Evolutionary conservation across 2,329 filamentous ascomycete genomes (phyloP), one percentile per base, ranked within the genome.

Genomic region (Neophaeococcomyces mojaviensis): DNA sequence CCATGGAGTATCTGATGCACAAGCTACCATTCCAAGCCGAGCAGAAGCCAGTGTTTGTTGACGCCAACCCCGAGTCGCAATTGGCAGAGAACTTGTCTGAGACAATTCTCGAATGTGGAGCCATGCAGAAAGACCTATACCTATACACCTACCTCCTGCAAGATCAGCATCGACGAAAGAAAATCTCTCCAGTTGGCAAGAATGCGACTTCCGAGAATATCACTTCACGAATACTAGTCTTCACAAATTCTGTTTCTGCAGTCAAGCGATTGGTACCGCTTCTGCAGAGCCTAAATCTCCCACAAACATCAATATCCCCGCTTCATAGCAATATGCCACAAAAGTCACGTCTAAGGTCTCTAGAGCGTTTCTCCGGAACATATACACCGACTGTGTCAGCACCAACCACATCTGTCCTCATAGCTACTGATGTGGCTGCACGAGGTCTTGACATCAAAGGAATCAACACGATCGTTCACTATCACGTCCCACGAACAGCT

Each of bases 111-210:
- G 88, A 97, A 67, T 98, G 92, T 59, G 84, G 80, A 32, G 87
- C 88, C 4, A 89, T 88, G 67, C 92, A 98, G 62, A 98, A 98
- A 78, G 92, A 98, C 64, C 79, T 98, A 8, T 97, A 90, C 55
- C 81, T 97, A 33, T 98, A 98, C 66, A 78, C 88, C 0, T 73
- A 95, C 7, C 74, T 97, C 0, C 75, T 96, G 2, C 79, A 94
- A 47, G 85, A 95, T 61, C 43, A 46, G n/a, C 9, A 46, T 20
- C 19, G 22, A 15, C 18, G 36, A 13, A 39, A 39, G 22, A 39
- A 46, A 15, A 5, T n/a, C 3, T 15, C 26, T 13, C 20, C 28
- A 16, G 8, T 3, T 3, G 13, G 13, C 6, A 37, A 3, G n/a
- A 15, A n/a, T 37, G 19, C 3, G 15, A 19, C 6, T 18, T 12